Base-by-base conservation (phyloP, 2,329 filamentous ascomycete species). In the Colletotrichum sp. region DNA sequence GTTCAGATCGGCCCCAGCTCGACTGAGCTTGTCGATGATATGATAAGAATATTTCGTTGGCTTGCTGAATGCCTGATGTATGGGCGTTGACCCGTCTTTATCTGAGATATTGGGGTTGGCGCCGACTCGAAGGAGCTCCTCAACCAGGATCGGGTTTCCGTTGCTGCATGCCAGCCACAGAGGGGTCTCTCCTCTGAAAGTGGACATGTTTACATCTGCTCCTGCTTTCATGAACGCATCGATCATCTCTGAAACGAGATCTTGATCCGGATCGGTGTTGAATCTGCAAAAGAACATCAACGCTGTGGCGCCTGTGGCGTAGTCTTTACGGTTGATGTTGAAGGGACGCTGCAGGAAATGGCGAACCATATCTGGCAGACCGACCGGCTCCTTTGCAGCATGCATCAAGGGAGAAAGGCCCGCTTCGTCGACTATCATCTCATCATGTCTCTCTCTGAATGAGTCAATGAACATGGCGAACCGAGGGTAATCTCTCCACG, bases 361-460 rank as follows among this genome's bases (percentile, higher is more conserved):
- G 8, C 75, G 22, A 9, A 80, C 55, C 71, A 80, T 73, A 15
- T 74, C 63, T 8, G 65, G 55, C 4, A 72, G 65, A 19, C 75
- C 75, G 4, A 28, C 12, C 4, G 48, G 25, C 9, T 55, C 77
- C 11, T 68, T 67, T 8, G 76, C 77, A 27, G 78, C 79, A 34
- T 69, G 61, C 76, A 80, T 79, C 3, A 80, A 59, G 5, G 71
- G 32, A 3, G 72, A 77, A 16, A 78, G 71, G 3, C 73, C 71
- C 12, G 27, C 16, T 3, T 59, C 12, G 12, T 73, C 64, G 8
- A 19, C 11, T 9, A 36, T 39, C 22, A 39, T 39, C 22, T 68
- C 32, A 5, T 52, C 25, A 6, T 68, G n/a, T 25, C 52, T 44
- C 12, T 27, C 22, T 16, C 30, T 68, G 16, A 30, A 65, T 8